Evolutionary conservation across 345 rosid species (phyloP).

Genomic region (Eucalyptus melliodora): DNA sequence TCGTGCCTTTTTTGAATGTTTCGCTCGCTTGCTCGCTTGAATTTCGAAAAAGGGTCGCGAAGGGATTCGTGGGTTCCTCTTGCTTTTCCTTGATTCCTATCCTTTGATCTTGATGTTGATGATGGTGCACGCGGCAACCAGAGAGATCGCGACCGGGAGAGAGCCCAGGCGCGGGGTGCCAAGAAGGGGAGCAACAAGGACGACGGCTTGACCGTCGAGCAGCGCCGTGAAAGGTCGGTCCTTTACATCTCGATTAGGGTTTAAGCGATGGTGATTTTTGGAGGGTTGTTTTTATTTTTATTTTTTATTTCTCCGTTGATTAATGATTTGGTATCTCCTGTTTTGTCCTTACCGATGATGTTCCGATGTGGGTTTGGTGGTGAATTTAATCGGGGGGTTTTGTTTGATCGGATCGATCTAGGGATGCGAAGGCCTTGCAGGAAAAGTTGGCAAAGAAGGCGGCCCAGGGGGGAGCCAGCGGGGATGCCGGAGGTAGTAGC

Average conservation of each 20-base stretch:
- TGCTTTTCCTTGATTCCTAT: conserved; percentile 3
- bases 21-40: background rate
- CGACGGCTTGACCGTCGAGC: conserved; percentile 50
- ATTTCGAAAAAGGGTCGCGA: background rate
- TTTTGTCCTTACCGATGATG: background rate
- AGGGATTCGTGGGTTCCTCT: background rate
- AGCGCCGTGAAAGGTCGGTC: conserved; percentile 40
- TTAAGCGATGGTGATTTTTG: background rate
- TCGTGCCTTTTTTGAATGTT: background rate
- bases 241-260: background rate
- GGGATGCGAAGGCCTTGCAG: conserved; percentile 37
- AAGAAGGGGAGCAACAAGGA: conserved; percentile 13
- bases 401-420: background rate
- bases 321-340: background rate
- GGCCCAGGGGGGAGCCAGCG: conserved; percentile 15
- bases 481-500: conserved; percentile 2
- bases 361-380: background rate
- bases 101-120: background rate
- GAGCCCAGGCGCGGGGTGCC: conserved; percentile 22
- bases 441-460: conserved; percentile 32
- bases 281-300: background rate
- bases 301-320: background rate
- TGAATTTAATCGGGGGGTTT: background rate
- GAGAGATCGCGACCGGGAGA: conserved; percentile 46
- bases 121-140: conserved; percentile 32